phyloP scores from a whole-genome alignment of 176 grass and related monocot genomes.

The Phoenix dactylifera region DNA sequence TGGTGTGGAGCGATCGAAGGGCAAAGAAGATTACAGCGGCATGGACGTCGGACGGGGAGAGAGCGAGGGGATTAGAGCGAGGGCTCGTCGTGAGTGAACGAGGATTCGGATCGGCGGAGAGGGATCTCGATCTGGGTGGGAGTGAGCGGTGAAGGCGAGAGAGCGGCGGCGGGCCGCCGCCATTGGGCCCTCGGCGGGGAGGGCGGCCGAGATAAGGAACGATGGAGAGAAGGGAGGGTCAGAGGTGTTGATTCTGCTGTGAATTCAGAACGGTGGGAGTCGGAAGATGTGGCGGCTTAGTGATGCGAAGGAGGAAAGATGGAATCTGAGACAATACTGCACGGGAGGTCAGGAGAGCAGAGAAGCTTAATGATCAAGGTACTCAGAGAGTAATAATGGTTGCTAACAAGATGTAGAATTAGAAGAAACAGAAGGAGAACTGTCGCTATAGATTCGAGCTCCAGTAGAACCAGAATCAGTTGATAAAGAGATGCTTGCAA shows the following conservation, averaged over 20 bases:
- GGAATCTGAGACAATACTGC: slow-evolving; percentile 3
- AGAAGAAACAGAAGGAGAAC: neutral
- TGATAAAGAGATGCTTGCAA: neutral
- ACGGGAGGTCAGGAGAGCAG: neutral
- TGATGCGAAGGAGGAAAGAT: neutral
- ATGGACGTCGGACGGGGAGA: slow-evolving; percentile 21
- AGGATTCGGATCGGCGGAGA: slow-evolving; percentile 34
- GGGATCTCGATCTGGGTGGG: slow-evolving; percentile 25
- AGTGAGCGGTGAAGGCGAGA: neutral
- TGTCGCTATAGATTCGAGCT: neutral
- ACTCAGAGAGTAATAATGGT: neutral
- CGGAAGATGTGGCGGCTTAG: neutral
- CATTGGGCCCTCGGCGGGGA: neutral
- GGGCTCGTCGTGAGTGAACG: slow-evolving; percentile 32
- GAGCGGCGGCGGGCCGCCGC: too few relatives aligned
- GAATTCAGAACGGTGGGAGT: slow-evolving; percentile 10
- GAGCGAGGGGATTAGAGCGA: slow-evolving; percentile 28
- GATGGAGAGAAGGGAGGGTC: neutral
- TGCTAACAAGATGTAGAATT: neutral
- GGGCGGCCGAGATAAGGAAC: neutral
- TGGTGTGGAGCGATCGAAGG: neutral
- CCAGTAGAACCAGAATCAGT: neutral
- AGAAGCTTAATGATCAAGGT: neutral
- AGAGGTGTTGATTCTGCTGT: neutral
- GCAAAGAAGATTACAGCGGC: neutral